These are phyloP conservation scores for Cicer bijugum DNA, from an alignment of 306 rosid species.

Conservation along the genomic window DNA sequence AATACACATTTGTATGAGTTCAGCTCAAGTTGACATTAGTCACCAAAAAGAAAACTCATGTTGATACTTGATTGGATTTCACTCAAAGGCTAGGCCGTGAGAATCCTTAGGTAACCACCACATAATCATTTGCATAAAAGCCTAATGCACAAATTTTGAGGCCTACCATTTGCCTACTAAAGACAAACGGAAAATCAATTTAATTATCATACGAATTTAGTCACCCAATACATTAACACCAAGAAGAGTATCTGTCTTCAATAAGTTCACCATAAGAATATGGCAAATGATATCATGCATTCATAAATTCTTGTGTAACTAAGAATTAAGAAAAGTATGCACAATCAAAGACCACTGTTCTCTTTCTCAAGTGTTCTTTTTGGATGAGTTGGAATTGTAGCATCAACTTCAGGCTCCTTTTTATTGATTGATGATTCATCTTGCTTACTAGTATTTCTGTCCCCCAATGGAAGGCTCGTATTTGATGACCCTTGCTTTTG, in stretches of 20 bases:
- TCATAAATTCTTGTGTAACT: neutral
- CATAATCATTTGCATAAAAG: too few species aligned
- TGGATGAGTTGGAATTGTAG: slow-evolving; percentile 58
- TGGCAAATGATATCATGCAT: slow-evolving; percentile 26
- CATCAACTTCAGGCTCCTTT: slow-evolving; percentile 58
- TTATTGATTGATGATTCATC: slow-evolving; percentile 53
- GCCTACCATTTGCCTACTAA: neutral
- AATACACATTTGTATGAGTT: neutral
- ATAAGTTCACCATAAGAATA: slow-evolving; percentile 42
- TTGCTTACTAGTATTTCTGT: slow-evolving; percentile 65
- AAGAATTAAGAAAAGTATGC: neutral
- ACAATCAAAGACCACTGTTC: slow-evolving; percentile 62
- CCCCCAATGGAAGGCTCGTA: slow-evolving; percentile 61
- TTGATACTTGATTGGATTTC: neutral
- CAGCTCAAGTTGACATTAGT: neutral
- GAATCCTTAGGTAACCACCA: neutral
- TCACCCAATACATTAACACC: slow-evolving; percentile 20
- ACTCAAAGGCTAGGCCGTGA: neutral
- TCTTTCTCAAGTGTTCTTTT: slow-evolving; percentile 73
- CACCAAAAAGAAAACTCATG: neutral
- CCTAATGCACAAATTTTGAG: too few species aligned
- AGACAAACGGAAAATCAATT: slow-evolving; percentile 24
- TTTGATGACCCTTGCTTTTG: slow-evolving; percentile 57
- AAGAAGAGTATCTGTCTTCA: neutral
- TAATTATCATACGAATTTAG: neutral